These are phyloP conservation scores for Ceratocystis alfenasii DNA, from an alignment of 2,329 filamentous ascomycete genomes.

Conservation along the genomic window DNA sequence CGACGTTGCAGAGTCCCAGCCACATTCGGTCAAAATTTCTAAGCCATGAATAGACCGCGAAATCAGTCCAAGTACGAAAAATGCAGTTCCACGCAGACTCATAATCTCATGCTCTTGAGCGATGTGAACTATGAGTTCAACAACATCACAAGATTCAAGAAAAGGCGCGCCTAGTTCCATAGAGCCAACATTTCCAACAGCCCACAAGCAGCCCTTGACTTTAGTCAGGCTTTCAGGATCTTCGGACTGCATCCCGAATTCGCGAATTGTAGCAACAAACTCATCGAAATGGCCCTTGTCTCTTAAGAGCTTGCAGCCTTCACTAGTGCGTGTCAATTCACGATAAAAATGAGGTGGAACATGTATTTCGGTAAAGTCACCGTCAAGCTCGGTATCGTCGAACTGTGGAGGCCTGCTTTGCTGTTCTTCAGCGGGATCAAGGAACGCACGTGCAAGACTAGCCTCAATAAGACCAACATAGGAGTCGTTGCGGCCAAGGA, in stretches of 20 bases:
- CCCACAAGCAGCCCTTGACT: conserved; percentile 95
- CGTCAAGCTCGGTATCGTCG: conserved; percentile 45
- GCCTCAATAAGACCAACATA: conserved; percentile 92
- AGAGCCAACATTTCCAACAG: conserved; percentile 91
- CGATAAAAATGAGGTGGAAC: conserved; percentile 98
- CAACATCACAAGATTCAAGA: conserved; percentile 78
- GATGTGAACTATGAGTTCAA: conserved; percentile 75
- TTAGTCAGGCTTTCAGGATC: conserved; percentile 79
- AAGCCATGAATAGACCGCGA: conserved; percentile 85
- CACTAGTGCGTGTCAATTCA: conserved; percentile 80
- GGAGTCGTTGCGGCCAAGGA: conserved; percentile 88
- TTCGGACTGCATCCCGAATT: conserved; percentile 73
- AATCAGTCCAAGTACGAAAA: conserved; percentile 88
- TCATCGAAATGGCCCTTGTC: conserved; percentile 96
- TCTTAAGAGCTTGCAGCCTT: conserved; percentile 79
- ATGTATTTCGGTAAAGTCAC: conserved; percentile 48
- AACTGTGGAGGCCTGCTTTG: conserved; percentile 47
- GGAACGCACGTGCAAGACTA: conserved; percentile 77
- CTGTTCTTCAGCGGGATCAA: conserved; percentile 49
- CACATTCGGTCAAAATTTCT: conserved; percentile 76
- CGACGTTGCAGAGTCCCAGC: conserved; percentile 87
- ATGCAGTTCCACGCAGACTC: conserved; percentile 87
- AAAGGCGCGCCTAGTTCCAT: conserved; percentile 97
- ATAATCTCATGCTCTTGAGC: conserved; percentile 80
- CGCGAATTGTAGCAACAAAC: conserved; percentile 77